Percentiles rank a stretch among this genome's conserved stretches.
Conservation (phyloP, 2,329 filamentous ascomycete genomes). For the Colletotrichum caudatum region DNA sequence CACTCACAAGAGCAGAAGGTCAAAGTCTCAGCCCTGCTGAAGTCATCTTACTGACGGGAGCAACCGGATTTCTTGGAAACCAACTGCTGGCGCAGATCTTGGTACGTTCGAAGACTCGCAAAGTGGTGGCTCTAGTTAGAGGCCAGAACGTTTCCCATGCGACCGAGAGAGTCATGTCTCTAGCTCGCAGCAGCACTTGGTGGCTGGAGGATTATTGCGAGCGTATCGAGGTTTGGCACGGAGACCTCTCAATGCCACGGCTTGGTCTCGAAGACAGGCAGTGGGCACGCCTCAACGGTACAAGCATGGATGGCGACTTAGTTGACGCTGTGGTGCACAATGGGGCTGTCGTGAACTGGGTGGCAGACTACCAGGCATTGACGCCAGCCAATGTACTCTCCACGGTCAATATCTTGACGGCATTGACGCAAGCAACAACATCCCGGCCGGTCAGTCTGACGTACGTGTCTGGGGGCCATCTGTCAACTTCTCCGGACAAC, state of each 20-base stretch:
- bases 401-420: constrained; percentile 25
- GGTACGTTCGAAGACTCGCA: neutral
- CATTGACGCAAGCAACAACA: neutral
- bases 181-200: constrained; percentile 40
- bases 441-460: constrained; percentile 17
- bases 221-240: constrained; percentile 36
- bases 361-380: constrained; percentile 28
- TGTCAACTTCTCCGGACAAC: constrained; percentile 30
- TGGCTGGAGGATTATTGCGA: constrained; percentile 32
- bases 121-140: constrained; percentile 34
- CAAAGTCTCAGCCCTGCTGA: neutral
- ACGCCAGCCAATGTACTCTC: constrained; percentile 24
- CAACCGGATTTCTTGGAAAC: constrained; percentile 40
- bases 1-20: neutral
- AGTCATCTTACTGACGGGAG: constrained; percentile 36
- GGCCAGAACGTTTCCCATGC: constrained; percentile 31
- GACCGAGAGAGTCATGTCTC: constrained; percentile 34
- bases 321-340: constrained; percentile 33
- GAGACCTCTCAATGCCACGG: constrained; percentile 18
- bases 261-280: constrained; percentile 19
- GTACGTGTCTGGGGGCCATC: constrained; percentile 31
- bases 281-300: constrained; percentile 27
- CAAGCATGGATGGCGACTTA: constrained; percentile 5
- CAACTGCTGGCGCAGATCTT: constrained; percentile 38
- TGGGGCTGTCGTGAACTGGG: constrained; percentile 38